A percentile compares a stretch with the other conserved stretches of the same genome.
phyloP scores from a whole-genome alignment of 768 basidiomycete genomes.

The Pleurotus platypus region DNA sequence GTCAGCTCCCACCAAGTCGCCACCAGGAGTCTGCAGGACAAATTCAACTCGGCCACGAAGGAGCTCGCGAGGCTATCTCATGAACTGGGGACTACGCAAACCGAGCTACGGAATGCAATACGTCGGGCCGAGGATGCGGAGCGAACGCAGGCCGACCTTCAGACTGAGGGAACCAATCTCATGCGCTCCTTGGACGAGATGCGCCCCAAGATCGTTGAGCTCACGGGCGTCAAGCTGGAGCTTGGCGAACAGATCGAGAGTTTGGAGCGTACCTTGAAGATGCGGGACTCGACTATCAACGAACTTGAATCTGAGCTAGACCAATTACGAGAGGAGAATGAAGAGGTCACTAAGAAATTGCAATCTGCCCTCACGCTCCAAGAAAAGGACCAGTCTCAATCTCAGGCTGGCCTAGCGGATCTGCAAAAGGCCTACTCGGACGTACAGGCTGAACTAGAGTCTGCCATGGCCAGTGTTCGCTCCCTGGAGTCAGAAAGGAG shows the following conservation, averaged over 20 bases:
- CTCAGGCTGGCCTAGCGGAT: constrained; percentile 50
- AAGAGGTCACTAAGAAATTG: constrained; percentile 39
- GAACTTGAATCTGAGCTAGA: constrained; percentile 60
- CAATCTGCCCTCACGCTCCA: constrained; percentile 40
- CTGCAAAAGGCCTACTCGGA: constrained; percentile 59
- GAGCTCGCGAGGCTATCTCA: constrained; percentile 51
- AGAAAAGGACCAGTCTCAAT: constrained; percentile 49
- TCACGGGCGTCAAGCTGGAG: constrained; percentile 69
- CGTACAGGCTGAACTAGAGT: constrained; percentile 60
- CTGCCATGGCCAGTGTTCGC: constrained; percentile 47
- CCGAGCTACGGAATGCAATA: constrained; percentile 60
- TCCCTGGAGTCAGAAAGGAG: constrained; percentile 66
- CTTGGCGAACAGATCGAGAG: constrained; percentile 60
- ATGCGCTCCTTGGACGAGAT: constrained; percentile 84
- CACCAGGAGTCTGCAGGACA: constrained; percentile 53
- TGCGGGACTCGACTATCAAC: constrained; percentile 53
- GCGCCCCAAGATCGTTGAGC: constrained; percentile 79
- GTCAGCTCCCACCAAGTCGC: constrained; percentile 41
- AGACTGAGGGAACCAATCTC: constrained; percentile 72
- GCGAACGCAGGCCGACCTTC: constrained; percentile 65
- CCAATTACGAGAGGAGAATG: constrained; percentile 49
- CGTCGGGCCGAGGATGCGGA: constrained; percentile 77
- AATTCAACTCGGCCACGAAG: constrained; percentile 51
- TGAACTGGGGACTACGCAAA: constrained; percentile 56
- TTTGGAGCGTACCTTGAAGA: constrained; percentile 50